These are phyloP conservation scores for Thalassiosira mediterranea DNA, from an alignment of 352 stramenopile genomes.

Conservation along the genomic window DNA sequence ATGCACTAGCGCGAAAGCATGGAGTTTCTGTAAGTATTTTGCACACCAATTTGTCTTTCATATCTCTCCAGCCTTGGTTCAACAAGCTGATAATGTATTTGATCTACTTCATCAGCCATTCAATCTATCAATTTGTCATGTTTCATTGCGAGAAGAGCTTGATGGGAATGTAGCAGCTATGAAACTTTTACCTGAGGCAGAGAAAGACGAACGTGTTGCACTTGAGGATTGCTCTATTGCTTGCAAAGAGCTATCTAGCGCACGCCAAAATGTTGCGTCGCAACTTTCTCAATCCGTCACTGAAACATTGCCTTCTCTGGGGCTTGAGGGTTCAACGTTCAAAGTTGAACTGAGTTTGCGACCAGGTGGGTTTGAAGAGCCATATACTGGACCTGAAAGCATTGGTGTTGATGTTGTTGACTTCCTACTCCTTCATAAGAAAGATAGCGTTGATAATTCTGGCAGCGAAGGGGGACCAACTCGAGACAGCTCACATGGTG, in stretches of 20 bases:
- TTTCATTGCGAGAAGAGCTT: conserved; percentile 69
- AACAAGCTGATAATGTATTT: conserved; percentile 4
- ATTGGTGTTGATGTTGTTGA: conserved; percentile 69
- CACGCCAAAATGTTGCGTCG: conserved; percentile 54
- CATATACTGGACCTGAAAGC: conserved; percentile 43
- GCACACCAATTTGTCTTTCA: conserved; percentile 4
- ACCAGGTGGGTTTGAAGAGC: conserved; percentile 46
- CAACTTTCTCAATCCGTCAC: conserved; percentile 66
- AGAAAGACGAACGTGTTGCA: conserved; percentile 60
- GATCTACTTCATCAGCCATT: conserved; percentile 33
- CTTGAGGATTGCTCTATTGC: conserved; percentile 52
- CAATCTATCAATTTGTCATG: conserved; percentile 75
- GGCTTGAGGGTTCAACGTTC: conserved; percentile 66
- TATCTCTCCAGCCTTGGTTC: too few species aligned
- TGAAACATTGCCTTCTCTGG: conserved; percentile 61
- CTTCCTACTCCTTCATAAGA: conserved; percentile 67
- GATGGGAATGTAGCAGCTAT: conserved; percentile 78
- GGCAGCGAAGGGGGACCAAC: conserved; percentile 8
- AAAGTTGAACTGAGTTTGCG: conserved; percentile 43
- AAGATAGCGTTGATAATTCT: conserved; percentile 9
- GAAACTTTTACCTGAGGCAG: conserved; percentile 66
- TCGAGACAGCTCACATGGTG: conserved; percentile 24
- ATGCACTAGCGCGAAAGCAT: conserved; percentile 81
- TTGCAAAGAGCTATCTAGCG: conserved; percentile 59
- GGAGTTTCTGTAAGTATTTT: conserved; percentile 59